Evolutionary conservation across 23 red algal species (phyloP).

Genomic region (Gracilaria vermiculophylla): DNA sequence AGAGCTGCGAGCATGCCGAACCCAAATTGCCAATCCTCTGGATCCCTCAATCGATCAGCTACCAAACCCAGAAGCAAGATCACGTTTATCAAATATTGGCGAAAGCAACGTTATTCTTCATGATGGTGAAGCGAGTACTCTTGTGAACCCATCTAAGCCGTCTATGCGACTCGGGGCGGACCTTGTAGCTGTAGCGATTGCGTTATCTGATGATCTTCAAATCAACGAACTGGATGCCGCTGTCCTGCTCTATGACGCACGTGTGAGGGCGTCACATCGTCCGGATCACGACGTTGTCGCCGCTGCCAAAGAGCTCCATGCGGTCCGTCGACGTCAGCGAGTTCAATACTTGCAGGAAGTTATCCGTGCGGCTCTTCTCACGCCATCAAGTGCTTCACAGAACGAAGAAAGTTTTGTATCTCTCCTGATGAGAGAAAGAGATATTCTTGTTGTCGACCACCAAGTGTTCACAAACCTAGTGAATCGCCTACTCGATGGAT

Average conservation of each 20-base stretch:
- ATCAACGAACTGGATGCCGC: constrained; percentile 67
- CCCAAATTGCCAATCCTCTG: constrained; percentile 30
- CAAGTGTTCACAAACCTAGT: constrained; percentile 41
- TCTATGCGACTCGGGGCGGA: constrained; percentile 40
- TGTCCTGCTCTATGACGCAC: constrained; percentile 51
- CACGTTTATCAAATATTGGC: constrained; percentile 20
- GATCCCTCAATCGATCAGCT: constrained; percentile 30
- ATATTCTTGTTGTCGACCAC: constrained; percentile 59
- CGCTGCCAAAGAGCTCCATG: constrained; percentile 54
- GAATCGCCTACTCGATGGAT: constrained; percentile 26
- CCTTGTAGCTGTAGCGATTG: constrained; percentile 51
- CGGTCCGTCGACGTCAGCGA: constrained; percentile 26
- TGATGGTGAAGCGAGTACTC: neutral
- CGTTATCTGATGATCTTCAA: constrained; percentile 58
- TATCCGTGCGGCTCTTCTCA: constrained; percentile 40
- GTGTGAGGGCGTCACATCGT: constrained; percentile 21
- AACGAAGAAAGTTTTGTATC: constrained; percentile 62
- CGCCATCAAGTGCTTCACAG: neutral
- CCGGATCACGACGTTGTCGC: constrained; percentile 61
- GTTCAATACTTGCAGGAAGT: constrained; percentile 64
- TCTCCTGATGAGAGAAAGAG: constrained; percentile 54
- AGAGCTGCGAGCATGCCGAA: constrained; percentile 37
- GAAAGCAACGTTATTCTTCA: constrained; percentile 27
- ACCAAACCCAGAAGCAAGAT: constrained; percentile 45
- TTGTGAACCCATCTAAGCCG: neutral